phyloP scores from a whole-genome alignment of 805 yeast species.

The Saccharomyces jurei region DNA sequence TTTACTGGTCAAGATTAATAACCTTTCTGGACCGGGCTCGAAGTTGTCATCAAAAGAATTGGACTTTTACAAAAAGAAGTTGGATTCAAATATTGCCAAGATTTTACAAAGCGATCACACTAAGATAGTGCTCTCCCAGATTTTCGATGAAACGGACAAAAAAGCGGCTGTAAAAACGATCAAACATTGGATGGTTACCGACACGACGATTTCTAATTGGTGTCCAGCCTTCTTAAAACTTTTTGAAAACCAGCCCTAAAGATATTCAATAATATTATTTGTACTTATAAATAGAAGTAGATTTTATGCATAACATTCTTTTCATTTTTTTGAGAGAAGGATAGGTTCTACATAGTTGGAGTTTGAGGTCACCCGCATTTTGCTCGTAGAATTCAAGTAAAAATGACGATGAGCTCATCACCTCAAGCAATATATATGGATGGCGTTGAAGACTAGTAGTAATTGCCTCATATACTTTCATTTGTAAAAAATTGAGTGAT shows the following conservation, averaged over 20 bases:
- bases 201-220: conserved; percentile 56
- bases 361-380: neutral
- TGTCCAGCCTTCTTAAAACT: conserved; percentile 57
- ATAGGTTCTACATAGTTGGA: too few relatives aligned
- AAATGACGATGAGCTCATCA: neutral
- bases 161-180: conserved; percentile 30
- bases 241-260: conserved; percentile 29
- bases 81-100: conserved; percentile 24
- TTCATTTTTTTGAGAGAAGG: neutral
- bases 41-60: conserved; percentile 37
- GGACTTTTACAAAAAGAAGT: conserved; percentile 36
- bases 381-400: neutral
- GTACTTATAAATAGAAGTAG: neutral
- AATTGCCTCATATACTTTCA: neutral
- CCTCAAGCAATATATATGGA: neutral
- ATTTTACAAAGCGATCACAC: conserved; percentile 26
- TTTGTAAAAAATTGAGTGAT: neutral
- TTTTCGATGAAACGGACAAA: conserved; percentile 20
- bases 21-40: conserved; percentile 24
- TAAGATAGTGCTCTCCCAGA: conserved; percentile 20
- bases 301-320: conserved; percentile 1
- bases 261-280: neutral
- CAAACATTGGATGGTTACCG: conserved; percentile 47
- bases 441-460: neutral
- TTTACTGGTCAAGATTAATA: conserved; percentile 17